Base-by-base conservation (phyloP, 345 rosid genomes). In the Camelina laxa region DNA sequence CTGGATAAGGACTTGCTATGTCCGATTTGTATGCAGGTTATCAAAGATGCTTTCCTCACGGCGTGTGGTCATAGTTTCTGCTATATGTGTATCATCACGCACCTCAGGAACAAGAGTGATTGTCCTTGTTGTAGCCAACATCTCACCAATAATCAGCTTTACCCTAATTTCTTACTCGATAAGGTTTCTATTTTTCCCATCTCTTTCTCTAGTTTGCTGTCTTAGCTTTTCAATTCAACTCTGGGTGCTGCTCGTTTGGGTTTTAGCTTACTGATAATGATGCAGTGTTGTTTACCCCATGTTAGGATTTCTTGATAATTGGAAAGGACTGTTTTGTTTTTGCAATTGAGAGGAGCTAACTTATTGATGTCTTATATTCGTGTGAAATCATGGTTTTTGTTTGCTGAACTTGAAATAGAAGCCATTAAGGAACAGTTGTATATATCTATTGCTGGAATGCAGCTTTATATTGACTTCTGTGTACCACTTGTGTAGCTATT, bases 1-100 rank as follows among this genome's bases (percentile, higher is more conserved):
- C 84, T 83, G 61, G 98, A 90, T 41, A 95, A 85, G 78, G 97
- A 95, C 78, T 80, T 88, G 77, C 79, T 88, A 11, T 92, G 99
- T 74, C 98, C 99, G 79, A 95, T 95, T 67, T 95, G 99, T 75
- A 95, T 95, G 98, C 97, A 92, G 86, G 80, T 95, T 30, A 90
- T 95, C 8, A 90, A 90, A 67, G 98, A 92, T 74, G 97, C 99
- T 36, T 95, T 95, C 76, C 89, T 95, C n/a, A 95, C 99, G 6
- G 86, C 85, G 6, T 95, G 99, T 67, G 98, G 99, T 5, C 99
- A 95, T 62, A 95, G 99, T 75, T 95, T 95, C 85, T 95, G 99
- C 81, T 89, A 89, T 82, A 89, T 89, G 98, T 95, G 99, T 60
- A 86, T 95, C 72, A 90, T 83, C 77, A 95, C 99, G 24, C 98